These are phyloP conservation scores for Piper betle DNA, from an alignment of 164 flowering plant species.

Conservation along the genomic window DNA sequence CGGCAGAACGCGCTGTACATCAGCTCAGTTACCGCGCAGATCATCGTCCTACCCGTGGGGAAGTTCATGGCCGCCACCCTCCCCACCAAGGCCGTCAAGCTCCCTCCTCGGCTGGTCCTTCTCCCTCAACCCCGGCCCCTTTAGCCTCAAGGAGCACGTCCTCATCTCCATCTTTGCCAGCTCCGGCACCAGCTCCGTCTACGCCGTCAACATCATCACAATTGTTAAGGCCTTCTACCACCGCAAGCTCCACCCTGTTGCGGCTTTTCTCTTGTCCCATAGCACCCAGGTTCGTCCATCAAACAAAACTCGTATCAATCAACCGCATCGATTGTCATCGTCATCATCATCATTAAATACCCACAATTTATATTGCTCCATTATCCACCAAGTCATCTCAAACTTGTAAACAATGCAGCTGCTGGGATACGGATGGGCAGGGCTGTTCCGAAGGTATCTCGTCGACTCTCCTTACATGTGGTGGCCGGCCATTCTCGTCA, in stretches of 20 bases:
- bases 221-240: slow-evolving; percentile 11
- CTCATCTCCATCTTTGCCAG: slow-evolving; percentile 10
- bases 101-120: slow-evolving; percentile 37
- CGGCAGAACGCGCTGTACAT: slow-evolving; percentile 11
- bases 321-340: background rate
- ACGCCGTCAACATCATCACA: slow-evolving; percentile 7
- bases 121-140: slow-evolving; percentile 14
- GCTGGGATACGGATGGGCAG: slow-evolving; percentile 17
- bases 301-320: background rate
- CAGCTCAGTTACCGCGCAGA: slow-evolving; percentile 4
- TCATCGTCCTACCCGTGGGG: slow-evolving; percentile 25
- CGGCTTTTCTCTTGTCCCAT: slow-evolving; percentile 5
- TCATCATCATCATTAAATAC: too few relatives aligned
- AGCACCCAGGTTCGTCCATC: slow-evolving; percentile 4
- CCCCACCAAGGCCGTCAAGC: slow-evolving; percentile 14
- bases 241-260: slow-evolving; percentile 4
- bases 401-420: background rate
- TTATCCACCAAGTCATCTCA: too few relatives aligned
- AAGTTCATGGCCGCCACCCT: slow-evolving; percentile 48
- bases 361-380: too few relatives aligned
- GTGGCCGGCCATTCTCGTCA: slow-evolving; percentile 12
- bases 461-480: slow-evolving; percentile 16
- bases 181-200: slow-evolving; percentile 5
- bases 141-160: slow-evolving; percentile 14
- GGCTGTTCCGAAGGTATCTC: slow-evolving; percentile 11